phyloP scores from a whole-genome alignment of 495 filamentous ascomycete genomes.

The Xylaria curta region DNA sequence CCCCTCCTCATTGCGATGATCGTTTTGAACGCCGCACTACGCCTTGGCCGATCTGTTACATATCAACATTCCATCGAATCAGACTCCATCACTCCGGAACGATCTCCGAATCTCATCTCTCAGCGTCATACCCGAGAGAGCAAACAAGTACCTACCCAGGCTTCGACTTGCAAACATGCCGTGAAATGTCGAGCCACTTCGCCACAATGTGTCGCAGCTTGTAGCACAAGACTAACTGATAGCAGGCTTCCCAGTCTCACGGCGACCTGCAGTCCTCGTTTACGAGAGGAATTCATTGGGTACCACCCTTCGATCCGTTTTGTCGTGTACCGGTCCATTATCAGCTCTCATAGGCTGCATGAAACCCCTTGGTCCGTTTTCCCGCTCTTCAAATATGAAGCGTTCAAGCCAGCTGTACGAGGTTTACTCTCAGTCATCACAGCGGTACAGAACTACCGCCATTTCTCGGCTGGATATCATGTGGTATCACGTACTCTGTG shows the following conservation, averaged over 20 bases:
- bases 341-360: constrained; percentile 25
- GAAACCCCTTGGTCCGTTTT: constrained; percentile 3
- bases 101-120: neutral
- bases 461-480: neutral
- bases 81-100: neutral
- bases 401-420: constrained; percentile 8
- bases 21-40: neutral
- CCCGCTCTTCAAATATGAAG: constrained; percentile 13
- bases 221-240: constrained; percentile 31
- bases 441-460: neutral
- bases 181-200: constrained; percentile 16
- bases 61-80: neutral
- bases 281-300: constrained; percentile 38
- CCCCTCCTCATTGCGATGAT: neutral
- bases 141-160: constrained; percentile 11
- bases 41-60: neutral
- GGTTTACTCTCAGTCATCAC: constrained; percentile 2
- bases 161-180: constrained; percentile 13
- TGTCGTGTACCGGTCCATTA: constrained; percentile 23
- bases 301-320: constrained; percentile 14
- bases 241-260: constrained; percentile 25
- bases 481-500: neutral
- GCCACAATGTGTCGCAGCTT: constrained; percentile 24
- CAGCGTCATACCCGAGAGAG: neutral
- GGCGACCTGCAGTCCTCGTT: constrained; percentile 34